Evolutionary conservation across 179 eudicot genomes (phyloP).

Genomic region (Sideroxylon spinosum): DNA sequence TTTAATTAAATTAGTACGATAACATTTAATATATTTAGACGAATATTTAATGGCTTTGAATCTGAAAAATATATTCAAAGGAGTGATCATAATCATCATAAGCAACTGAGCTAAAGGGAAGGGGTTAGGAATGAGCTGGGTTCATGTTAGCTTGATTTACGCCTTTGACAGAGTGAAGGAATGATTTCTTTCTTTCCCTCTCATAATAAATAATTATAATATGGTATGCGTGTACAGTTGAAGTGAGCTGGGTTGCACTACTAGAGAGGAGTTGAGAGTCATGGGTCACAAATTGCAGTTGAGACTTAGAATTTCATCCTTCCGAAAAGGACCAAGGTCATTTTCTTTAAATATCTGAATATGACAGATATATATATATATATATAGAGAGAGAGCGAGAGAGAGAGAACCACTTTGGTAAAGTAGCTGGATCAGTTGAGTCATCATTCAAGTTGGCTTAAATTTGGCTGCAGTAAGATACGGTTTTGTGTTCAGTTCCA

Average conservation of each 20-base stretch:
- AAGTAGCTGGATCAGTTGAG: background rate
- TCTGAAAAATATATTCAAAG: background rate
- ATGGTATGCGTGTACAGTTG: too few relatives aligned
- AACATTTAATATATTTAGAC: too few relatives aligned
- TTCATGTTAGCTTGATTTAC: conserved; percentile 50
- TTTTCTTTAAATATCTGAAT: background rate
- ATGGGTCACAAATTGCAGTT: conserved; percentile 5
- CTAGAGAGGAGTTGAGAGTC: background rate
- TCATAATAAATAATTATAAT: background rate
- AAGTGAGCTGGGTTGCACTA: conserved; percentile 18
- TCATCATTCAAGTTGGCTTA: background rate
- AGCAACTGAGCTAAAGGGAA: background rate
- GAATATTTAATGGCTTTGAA: background rate
- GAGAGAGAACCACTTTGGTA: conserved; percentile 1
- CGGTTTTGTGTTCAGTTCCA: background rate
- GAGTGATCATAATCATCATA: background rate
- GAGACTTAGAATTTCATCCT: background rate
- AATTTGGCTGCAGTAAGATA: background rate
- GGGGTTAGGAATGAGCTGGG: conserved; percentile 27
- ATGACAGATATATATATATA: too few relatives aligned
- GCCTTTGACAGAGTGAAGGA: conserved; percentile 28
- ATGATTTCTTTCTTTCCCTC: background rate
- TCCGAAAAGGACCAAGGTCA: background rate
- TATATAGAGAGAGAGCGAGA: background rate
- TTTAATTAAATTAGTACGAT: too few relatives aligned